These are phyloP conservation scores for Cyberlindnera japonica DNA, from an alignment of 805 yeast genomes.

Conservation along the genomic window DNA sequence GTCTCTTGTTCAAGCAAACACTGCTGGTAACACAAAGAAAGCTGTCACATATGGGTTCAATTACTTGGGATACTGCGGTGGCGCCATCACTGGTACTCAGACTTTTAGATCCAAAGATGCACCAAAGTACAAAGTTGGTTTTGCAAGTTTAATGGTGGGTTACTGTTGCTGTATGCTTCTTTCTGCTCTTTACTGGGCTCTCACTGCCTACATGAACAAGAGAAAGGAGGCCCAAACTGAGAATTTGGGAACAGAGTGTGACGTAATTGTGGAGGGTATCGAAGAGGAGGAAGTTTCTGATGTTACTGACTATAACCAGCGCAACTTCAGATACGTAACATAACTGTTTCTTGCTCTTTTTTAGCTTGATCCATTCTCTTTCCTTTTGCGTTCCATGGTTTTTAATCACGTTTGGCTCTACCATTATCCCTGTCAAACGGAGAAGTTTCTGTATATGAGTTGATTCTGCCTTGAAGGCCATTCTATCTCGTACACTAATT, in stretches of 20 bases:
- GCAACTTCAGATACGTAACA: slow-evolving; percentile 33
- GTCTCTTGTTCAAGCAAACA: slow-evolving; percentile 37
- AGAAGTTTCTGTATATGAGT: too few species aligned
- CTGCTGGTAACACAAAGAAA: slow-evolving; percentile 46
- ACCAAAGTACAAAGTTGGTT: slow-evolving; percentile 42
- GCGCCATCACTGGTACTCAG: slow-evolving; percentile 46
- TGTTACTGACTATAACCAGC: slow-evolving; percentile 37
- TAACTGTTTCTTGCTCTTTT: slow-evolving; percentile 9
- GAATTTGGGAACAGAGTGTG: slow-evolving; percentile 4
- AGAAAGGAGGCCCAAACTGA: slow-evolving; percentile 18
- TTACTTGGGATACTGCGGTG: slow-evolving; percentile 39
- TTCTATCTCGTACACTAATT: too few species aligned
- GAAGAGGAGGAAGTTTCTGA: slow-evolving; percentile 37
- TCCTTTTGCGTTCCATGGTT: too few species aligned
- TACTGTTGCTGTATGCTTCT: slow-evolving; percentile 38
- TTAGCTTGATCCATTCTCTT: too few species aligned
- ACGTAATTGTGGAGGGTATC: slow-evolving; percentile 21
- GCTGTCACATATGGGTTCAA: slow-evolving; percentile 34
- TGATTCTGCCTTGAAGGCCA: too few species aligned
- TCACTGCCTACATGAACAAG: slow-evolving; percentile 33
- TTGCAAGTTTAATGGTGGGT: slow-evolving; percentile 40
- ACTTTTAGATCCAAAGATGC: slow-evolving; percentile 40
- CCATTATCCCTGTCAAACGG: too few species aligned
- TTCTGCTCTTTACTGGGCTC: slow-evolving; percentile 32
- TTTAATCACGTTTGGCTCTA: too few species aligned